Conservation (phyloP, 306 rosid species). For the Prunus campanulata region DNA sequence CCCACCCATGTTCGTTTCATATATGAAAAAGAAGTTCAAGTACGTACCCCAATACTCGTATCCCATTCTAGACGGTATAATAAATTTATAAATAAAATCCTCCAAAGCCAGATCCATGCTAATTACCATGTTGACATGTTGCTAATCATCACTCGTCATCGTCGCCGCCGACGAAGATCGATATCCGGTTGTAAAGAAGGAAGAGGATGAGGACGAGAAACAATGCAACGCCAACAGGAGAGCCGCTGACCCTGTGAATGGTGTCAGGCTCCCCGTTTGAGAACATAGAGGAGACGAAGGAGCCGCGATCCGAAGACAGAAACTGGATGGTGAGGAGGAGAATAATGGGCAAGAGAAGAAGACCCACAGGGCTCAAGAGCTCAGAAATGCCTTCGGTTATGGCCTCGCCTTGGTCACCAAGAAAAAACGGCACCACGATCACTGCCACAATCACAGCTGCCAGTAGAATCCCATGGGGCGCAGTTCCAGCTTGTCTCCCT, state of each 20-base stretch:
- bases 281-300: conserved; percentile 60
- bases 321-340: conserved; percentile 87
- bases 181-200: conserved; percentile 62
- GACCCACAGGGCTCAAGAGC: conserved; percentile 74
- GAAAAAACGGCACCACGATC: conserved; percentile 49
- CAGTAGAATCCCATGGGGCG: conserved; percentile 74
- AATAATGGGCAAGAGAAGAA: conserved; percentile 73
- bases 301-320: conserved; percentile 86
- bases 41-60: neutral
- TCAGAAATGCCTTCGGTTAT: conserved; percentile 68
- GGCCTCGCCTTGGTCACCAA: conserved; percentile 81
- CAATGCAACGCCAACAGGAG: conserved; percentile 85
- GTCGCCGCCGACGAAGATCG: conserved; percentile 78
- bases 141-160: conserved; percentile 39
- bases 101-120: neutral
- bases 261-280: conserved; percentile 82
- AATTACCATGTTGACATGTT: neutral
- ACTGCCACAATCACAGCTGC: conserved; percentile 64
- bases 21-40: neutral
- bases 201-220: conserved; percentile 58
- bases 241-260: conserved; percentile 77
- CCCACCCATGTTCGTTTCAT: neutral
- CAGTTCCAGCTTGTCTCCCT: conserved; percentile 32
- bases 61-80: neutral
- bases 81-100: neutral